Evolutionary conservation across 768 basidiomycete species (phyloP), one percentile per base, ranked within the genome.

Genomic region (Ramaria sp.): DNA sequence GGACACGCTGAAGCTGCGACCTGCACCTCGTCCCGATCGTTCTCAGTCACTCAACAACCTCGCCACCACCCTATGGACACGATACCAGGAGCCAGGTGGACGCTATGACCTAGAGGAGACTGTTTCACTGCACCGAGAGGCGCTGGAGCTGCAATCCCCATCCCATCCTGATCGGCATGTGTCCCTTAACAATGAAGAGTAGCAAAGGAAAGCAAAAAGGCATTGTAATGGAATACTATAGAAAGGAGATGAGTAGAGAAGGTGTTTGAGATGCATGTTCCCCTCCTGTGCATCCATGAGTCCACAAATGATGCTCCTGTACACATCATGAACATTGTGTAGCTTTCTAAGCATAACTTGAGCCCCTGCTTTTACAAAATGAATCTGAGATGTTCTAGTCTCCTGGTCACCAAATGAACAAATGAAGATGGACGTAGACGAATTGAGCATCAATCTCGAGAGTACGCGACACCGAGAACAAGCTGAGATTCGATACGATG

Each of bases 401-500:
- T 71, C 71, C 25, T 66, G 62, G 60, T 74, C 72, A 18, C 72
- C 71, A 56, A 76, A 75, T 1, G 73, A 73, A 37, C 59, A 56
- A 18, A 56, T 65, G 25, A 61, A 54, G 37, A 59, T 57, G 16
- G 76, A 78, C 71, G 67, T 93, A 86, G 39, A 95, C 85, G 65
- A 93, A 94, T 65, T 94, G 89, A 43, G 90, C 89, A 65, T 90
- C 83, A 52, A 96, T 80, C 62, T 93, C 91, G n/a, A 97, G 81
- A 50, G 93, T 91, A 15, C 83, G 78, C 0, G 93, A 89, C 7
- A 89, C 89, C 9, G 92, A 86, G 30, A n/a, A 85, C 75, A 37
- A 97, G 80, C 65, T 96, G 93, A 2, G 90, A 85, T 68, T 95
- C 92, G 57, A 97, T 88, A 30, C 94, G 82, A 70, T 97, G n/a